These are phyloP conservation scores for Phyllachora maydis DNA, from an alignment of 2,329 filamentous ascomycete species.

Conservation along the genomic window DNA sequence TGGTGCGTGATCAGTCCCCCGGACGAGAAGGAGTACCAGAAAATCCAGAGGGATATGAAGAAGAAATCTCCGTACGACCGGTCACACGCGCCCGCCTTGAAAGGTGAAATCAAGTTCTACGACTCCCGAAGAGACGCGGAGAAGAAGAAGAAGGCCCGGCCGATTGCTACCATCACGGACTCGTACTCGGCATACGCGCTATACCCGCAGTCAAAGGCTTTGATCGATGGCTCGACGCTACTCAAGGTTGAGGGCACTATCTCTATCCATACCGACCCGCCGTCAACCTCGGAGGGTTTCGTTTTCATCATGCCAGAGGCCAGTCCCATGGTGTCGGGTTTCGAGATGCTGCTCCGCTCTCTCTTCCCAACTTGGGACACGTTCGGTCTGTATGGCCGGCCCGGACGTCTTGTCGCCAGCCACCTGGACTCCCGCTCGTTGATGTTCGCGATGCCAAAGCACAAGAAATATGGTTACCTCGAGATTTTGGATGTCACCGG, in stretches of 20 bases:
- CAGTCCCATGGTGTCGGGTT: constrained; percentile 77
- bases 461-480: constrained; percentile 73
- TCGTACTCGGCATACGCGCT: constrained; percentile 88
- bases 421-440: constrained; percentile 70
- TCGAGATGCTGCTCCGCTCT: constrained; percentile 87
- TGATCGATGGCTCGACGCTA: constrained; percentile 86
- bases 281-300: constrained; percentile 71
- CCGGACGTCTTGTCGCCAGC: constrained; percentile 69
- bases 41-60: constrained; percentile 65
- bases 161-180: constrained; percentile 80
- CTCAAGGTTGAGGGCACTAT: constrained; percentile 87
- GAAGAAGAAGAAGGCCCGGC: constrained; percentile 76
- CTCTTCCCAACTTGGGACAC: constrained; percentile 89
- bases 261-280: constrained; percentile 62
- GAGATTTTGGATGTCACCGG: constrained; percentile 70
- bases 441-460: constrained; percentile 95
- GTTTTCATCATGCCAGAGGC: constrained; percentile 96
- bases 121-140: constrained; percentile 55
- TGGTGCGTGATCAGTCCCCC: constrained; percentile 92
- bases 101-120: constrained; percentile 88
- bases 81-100: constrained; percentile 42
- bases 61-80: constrained; percentile 69
- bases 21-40: constrained; percentile 79
- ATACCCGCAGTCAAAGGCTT: constrained; percentile 81
- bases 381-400: constrained; percentile 78